phyloP scores from a whole-genome alignment of 179 eudicot genomes.

The Beta corolliflora region DNA sequence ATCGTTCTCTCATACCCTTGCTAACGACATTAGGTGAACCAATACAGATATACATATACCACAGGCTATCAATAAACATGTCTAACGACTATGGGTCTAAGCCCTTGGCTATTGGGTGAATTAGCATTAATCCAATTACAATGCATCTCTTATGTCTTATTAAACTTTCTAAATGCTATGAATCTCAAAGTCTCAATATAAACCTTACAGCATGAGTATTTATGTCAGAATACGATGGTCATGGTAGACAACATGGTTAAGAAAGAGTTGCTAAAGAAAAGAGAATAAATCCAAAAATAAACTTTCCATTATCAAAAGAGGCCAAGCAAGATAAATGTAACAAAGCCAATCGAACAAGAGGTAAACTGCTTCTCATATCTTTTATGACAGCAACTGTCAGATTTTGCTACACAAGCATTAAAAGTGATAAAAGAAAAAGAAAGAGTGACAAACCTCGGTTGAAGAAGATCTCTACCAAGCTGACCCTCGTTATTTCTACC shows the following conservation, averaged over 20 bases:
- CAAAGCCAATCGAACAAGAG: not conserved
- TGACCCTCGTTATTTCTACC: conserved; percentile 87
- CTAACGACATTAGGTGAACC: not conserved
- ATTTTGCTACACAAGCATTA: not conserved
- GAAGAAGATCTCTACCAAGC: conserved; percentile 73
- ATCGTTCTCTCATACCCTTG: no score
- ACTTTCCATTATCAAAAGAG: not conserved
- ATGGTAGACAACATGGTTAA: not conserved
- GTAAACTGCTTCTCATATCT: not conserved
- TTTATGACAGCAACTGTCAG: not conserved
- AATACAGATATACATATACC: not conserved
- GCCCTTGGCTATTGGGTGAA: not conserved
- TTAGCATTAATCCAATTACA: not conserved
- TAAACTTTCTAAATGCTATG: not conserved
- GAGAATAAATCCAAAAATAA: not conserved
- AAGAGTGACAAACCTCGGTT: conserved; percentile 58
- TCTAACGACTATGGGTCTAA: not conserved
- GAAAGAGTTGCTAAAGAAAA: not conserved
- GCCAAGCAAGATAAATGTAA: not conserved
- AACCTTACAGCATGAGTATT: not conserved
- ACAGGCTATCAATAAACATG: not conserved
- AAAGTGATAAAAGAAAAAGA: conserved; percentile 3
- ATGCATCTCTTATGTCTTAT: not conserved
- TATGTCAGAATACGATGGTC: not conserved
- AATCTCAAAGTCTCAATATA: not conserved